Evolutionary conservation across 2,329 filamentous ascomycete genomes (phyloP).

Genomic region (Talaromyces verruculosus): DNA sequence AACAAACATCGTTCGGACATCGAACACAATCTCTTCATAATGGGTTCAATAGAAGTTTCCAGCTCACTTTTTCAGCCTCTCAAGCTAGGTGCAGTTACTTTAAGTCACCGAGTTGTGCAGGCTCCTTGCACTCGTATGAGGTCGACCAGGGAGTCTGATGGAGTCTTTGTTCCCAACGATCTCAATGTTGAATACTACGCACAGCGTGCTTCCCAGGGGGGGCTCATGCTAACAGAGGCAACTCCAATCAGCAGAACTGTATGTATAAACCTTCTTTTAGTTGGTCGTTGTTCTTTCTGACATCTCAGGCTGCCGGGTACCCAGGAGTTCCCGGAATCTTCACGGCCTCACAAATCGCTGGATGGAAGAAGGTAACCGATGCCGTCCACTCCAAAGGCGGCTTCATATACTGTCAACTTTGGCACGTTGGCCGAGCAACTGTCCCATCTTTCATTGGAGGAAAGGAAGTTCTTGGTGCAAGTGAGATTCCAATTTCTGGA

Average conservation of each 20-base stretch:
- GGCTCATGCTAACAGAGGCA: slow-evolving; percentile 59
- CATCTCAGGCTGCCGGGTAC: slow-evolving; percentile 45
- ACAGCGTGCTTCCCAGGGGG: slow-evolving; percentile 51
- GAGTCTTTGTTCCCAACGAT: slow-evolving; percentile 47
- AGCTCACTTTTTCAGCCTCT: slow-evolving; percentile 29
- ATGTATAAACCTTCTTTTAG: slow-evolving; percentile 13
- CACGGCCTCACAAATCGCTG: slow-evolving; percentile 47
- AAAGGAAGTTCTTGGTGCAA: slow-evolving; percentile 38
- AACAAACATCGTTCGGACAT: neutral
- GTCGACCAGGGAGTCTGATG: slow-evolving; percentile 28
- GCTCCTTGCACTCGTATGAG: slow-evolving; percentile 56
- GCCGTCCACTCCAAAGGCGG: slow-evolving; percentile 60
- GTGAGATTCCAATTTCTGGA: slow-evolving; percentile 42
- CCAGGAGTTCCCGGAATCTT: slow-evolving; percentile 58
- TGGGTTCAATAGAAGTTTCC: neutral
- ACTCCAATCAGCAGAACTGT: slow-evolving; percentile 46
- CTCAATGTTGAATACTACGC: slow-evolving; percentile 50
- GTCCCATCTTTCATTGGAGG: slow-evolving; percentile 29
- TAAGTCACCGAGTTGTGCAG: slow-evolving; percentile 50
- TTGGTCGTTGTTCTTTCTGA: slow-evolving; percentile 36
- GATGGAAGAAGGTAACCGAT: slow-evolving; percentile 59
- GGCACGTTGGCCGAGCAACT: slow-evolving; percentile 57
- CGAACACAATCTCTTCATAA: neutral
- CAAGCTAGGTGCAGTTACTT: slow-evolving; percentile 35
- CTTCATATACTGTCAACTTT: slow-evolving; percentile 61